Evolutionary conservation across 371 early-diverging fungal genomes (phyloP).

Genomic region (Mucor plumbeus): DNA sequence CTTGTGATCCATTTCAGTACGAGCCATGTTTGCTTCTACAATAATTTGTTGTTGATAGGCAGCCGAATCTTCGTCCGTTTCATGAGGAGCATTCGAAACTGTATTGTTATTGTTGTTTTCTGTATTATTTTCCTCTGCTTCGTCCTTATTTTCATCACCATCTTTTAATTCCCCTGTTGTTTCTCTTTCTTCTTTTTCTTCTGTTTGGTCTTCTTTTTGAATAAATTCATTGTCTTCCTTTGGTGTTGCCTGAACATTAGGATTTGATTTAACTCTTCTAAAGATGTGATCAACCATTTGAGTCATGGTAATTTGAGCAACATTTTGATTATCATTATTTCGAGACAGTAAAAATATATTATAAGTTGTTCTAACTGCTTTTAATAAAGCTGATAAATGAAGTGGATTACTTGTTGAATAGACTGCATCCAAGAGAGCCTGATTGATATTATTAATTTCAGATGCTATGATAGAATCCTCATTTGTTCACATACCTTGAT

Average conservation of each 20-base stretch:
- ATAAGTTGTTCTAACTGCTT: constrained; percentile 80
- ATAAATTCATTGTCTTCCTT: not conserved
- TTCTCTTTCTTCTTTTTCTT: constrained; percentile 1
- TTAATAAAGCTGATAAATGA: constrained; percentile 79
- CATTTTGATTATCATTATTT: constrained; percentile 77
- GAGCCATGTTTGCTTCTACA: constrained; percentile 56
- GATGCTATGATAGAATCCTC: too few species aligned
- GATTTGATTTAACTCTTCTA: constrained; percentile 54
- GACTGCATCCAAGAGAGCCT: constrained; percentile 86
- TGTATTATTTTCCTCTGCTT: not conserved
- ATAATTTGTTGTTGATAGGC: constrained; percentile 54
- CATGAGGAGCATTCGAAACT: constrained; percentile 7
- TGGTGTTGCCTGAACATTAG: constrained; percentile 17
- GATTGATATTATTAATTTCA: not conserved
- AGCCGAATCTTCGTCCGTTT: constrained; percentile 17
- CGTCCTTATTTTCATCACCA: not conserved
- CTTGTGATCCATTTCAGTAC: constrained; percentile 50
- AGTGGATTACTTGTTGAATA: constrained; percentile 70
- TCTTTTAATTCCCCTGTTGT: not conserved
- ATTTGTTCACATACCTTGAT: constrained; percentile 58
- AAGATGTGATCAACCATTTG: constrained; percentile 93
- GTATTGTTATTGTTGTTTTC: not conserved
- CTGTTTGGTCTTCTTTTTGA: not conserved
- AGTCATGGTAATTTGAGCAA: constrained; percentile 86
- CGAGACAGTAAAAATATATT: constrained; percentile 76